Conservation (phyloP, 2,329 filamentous ascomycete species). For the Botrytis porri region DNA sequence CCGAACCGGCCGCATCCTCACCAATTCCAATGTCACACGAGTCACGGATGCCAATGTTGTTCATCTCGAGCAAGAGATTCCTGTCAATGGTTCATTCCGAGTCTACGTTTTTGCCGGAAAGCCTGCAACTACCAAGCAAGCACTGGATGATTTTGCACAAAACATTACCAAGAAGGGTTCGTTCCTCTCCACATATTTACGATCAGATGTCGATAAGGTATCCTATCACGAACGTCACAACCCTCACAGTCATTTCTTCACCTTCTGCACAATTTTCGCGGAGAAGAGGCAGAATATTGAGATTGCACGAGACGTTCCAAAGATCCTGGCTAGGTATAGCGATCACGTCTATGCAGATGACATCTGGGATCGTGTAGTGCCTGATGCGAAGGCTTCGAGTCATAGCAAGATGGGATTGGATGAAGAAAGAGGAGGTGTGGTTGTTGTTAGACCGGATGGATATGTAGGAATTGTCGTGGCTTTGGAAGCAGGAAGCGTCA, state of each 20-base stretch:
- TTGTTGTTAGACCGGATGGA: constrained; percentile 82
- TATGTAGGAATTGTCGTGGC: constrained; percentile 76
- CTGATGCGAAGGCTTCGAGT: constrained; percentile 67
- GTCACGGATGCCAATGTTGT: constrained; percentile 88
- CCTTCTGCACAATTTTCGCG: constrained; percentile 73
- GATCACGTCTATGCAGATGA: constrained; percentile 88
- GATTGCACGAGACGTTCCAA: constrained; percentile 67
- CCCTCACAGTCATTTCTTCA: constrained; percentile 81
- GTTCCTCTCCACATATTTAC: constrained; percentile 67
- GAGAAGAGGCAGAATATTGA: constrained; percentile 66
- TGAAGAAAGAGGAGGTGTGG: constrained; percentile 69
- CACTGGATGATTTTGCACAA: constrained; percentile 67
- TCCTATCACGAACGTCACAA: constrained; percentile 79
- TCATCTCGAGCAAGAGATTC: constrained; percentile 85
- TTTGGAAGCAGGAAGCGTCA: constrained; percentile 73
- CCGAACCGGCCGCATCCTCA: constrained; percentile 71
- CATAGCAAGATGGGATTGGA: constrained; percentile 85
- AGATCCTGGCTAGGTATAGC: constrained; percentile 68
- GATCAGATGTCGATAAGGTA: constrained; percentile 59
- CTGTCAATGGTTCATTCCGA: constrained; percentile 82
- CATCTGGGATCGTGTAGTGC: constrained; percentile 67
- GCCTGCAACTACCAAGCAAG: constrained; percentile 55
- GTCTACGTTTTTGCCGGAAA: constrained; percentile 82
- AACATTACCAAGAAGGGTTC: constrained; percentile 63
- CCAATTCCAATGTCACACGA: constrained; percentile 77